Percentiles rank a stretch among this genome's conserved stretches.
These are phyloP conservation scores for Friedmanniomyces endolithicus DNA, from an alignment of 495 filamentous ascomycete genomes.

Conservation along the genomic window DNA sequence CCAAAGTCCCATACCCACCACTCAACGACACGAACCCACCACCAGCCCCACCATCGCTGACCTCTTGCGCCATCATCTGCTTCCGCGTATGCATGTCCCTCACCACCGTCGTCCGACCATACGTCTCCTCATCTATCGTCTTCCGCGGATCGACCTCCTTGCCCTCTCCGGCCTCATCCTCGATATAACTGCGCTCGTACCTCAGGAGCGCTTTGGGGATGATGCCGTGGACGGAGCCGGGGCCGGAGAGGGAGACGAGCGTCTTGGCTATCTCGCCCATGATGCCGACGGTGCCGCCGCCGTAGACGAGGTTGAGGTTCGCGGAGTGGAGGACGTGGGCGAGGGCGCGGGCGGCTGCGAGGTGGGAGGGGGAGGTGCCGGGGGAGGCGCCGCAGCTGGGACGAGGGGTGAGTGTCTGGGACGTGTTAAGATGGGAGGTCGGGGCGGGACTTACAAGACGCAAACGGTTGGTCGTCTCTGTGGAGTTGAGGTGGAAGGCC, in stretches of 20 bases:
- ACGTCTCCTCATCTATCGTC: slow-evolving; percentile 52
- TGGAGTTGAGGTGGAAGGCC: not conserved
- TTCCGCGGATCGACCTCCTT: slow-evolving; percentile 20
- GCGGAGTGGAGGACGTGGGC: slow-evolving; percentile 59
- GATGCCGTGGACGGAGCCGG: slow-evolving; percentile 76
- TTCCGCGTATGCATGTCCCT: slow-evolving; percentile 94
- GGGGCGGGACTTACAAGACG: slow-evolving; percentile 40
- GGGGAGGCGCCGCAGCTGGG: slow-evolving; percentile 58
- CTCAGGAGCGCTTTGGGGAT: slow-evolving; percentile 78
- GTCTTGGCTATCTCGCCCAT: slow-evolving; percentile 89
- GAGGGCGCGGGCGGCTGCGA: slow-evolving; percentile 66
- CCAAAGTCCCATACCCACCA: slow-evolving; percentile 88
- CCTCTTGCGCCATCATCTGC: slow-evolving; percentile 76
- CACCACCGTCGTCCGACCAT: slow-evolving; percentile 75
- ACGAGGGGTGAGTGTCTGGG: not conserved
- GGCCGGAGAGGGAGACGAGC: slow-evolving; percentile 74
- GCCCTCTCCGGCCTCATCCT: slow-evolving; percentile 34
- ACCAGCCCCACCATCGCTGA: slow-evolving; percentile 66
- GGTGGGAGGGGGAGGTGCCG: slow-evolving; percentile 55
- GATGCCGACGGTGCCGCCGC: slow-evolving; percentile 82
- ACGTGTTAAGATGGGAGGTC: not conserved
- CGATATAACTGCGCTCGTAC: slow-evolving; percentile 51
- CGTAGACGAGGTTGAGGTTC: slow-evolving; percentile 75
- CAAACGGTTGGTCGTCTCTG: slow-evolving; percentile 44
- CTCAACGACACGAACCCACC: slow-evolving; percentile 81